phyloP scores from a whole-genome alignment of 352 stramenopile species.

The Globisporangium nunn region DNA sequence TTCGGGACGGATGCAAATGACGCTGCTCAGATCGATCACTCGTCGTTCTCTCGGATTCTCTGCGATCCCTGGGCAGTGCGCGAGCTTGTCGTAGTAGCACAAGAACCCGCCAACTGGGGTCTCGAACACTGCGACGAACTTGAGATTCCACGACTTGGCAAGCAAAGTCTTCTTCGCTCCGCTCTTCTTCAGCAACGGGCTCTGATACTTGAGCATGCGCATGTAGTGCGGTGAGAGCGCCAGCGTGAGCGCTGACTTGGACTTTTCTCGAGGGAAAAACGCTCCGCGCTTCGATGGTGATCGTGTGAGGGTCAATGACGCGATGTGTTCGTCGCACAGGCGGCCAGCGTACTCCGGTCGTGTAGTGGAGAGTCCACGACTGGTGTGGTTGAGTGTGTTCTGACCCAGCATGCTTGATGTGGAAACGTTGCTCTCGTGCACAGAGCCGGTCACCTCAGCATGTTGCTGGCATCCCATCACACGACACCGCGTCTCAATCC shows the following conservation, averaged over 20 bases:
- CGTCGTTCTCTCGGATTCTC: constrained; percentile 45
- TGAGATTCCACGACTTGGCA: constrained; percentile 48
- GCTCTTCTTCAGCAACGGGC: constrained; percentile 39
- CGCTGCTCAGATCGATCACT: constrained; percentile 57
- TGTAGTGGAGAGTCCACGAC: constrained; percentile 1
- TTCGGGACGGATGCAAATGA: constrained; percentile 58
- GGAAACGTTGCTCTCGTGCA: constrained; percentile 15
- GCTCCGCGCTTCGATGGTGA: constrained; percentile 26
- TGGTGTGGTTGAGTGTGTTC: constrained; percentile 6
- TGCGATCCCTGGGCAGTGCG: constrained; percentile 48
- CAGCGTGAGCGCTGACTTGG: constrained; percentile 16
- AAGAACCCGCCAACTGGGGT: constrained; percentile 58
- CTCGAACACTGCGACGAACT: constrained; percentile 48
- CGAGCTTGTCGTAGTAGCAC: constrained; percentile 68
- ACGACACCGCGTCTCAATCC: constrained; percentile 35
- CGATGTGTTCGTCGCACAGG: constrained; percentile 28
- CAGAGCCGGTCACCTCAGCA: constrained; percentile 10
- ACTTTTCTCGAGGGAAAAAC: constrained; percentile 22
- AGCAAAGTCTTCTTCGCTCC: constrained; percentile 44
- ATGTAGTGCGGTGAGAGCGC: constrained; percentile 41
- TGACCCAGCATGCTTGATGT: constrained; percentile 17
- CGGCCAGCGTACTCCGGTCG: constrained; percentile 6
- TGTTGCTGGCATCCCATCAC: constrained; percentile 38
- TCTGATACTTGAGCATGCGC: constrained; percentile 53
- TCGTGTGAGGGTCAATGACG: constrained; percentile 13